Evolutionary conservation across 108 stramenopile genomes (phyloP), one percentile per base, ranked within the genome.

Genomic region (Nitzschia palea): DNA sequence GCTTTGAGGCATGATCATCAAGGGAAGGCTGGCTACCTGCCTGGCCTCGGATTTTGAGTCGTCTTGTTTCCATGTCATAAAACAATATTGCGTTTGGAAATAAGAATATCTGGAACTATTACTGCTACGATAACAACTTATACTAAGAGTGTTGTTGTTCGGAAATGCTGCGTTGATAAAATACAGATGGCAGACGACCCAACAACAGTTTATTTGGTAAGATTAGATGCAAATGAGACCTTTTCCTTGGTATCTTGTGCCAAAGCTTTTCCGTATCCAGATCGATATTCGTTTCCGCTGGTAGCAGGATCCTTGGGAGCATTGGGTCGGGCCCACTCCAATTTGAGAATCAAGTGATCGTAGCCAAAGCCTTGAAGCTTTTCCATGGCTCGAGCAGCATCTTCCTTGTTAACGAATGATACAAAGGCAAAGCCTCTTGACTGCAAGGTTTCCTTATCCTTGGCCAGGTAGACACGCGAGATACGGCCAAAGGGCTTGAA

Each of bases 221-320:
- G 85, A 80, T 98, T 98, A 48, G 92, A 94, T 8, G 97, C 97
- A 81, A 81, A 97, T 1, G 82, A 71, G 23, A 96, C 97, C 79
- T 95, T 93, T 68, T 92, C 93, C 79, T 91, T 98, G 30, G 98
- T 98, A 84, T 98, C 98, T 80, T 98, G 98, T 22, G 98, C 98
- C 70, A 97, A 70, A 43, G 93, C 91, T 81, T 98, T 93, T 65
- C 98, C 97, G 79, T 98, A 98, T 23, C 98, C 98, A 65, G 82
- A 86, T 36, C 91, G 76, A 65, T 82, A 96, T 58, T 82, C 81
- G 62, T 80, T 95, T 56, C 72, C 91, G 65, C 62, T 66, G 55
- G 55, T 54, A 26, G 86, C 89, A 28, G 90, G 91, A 81, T 91
- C 93, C 78, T 94, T 95, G 56, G 88, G 90, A 44, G 89, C 80